A percentile compares a stretch with the other conserved stretches of the same genome.
phyloP scores from a whole-genome alignment of 768 basidiomycete genomes.

The Tricholoma saponaceum region DNA sequence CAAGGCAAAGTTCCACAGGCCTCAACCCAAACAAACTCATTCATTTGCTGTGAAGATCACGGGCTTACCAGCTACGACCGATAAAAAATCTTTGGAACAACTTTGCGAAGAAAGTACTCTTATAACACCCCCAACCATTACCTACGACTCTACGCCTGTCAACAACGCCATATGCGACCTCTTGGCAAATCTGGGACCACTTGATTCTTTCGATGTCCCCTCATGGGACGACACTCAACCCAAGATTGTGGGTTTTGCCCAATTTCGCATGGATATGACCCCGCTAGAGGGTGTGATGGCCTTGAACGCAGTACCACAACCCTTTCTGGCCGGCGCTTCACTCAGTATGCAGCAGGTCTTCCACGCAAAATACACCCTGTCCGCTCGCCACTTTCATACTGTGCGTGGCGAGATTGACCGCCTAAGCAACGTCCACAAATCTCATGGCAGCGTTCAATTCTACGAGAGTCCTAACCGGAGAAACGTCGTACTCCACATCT shows the following conservation, averaged over 20 bases:
- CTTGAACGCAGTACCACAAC: conserved; percentile 26
- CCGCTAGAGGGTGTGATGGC: conserved; percentile 21
- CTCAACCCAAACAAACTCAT: conserved; percentile 28
- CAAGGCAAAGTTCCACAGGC: conserved; percentile 32
- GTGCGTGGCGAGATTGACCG: conserved; percentile 33
- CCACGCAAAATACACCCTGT: conserved; percentile 36
- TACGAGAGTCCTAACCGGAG: conserved; percentile 27
- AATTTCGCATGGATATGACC: conserved; percentile 25
- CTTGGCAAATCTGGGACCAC: conserved; percentile 30
- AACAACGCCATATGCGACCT: conserved; percentile 27
- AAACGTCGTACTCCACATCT: conserved; percentile 30
- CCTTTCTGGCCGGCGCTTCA: conserved; percentile 31
- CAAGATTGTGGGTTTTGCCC: conserved; percentile 39
- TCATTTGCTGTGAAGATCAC: conserved; percentile 41
- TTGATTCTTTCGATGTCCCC: conserved; percentile 38
- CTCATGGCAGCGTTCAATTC: conserved; percentile 29
- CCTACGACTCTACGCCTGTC: conserved; percentile 29
- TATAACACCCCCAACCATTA: conserved; percentile 28
- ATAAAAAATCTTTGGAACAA: conserved; percentile 26
- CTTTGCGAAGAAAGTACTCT: conserved; percentile 26
- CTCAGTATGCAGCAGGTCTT: conserved; percentile 36
- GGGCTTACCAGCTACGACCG: conserved; percentile 33
- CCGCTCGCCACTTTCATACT: conserved; percentile 26
- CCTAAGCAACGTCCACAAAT: conserved; percentile 19
- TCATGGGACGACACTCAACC: conserved; percentile 24